Base-by-base conservation (phyloP, 2,329 filamentous ascomycete species). In the Amesomyces nigricolor region DNA sequence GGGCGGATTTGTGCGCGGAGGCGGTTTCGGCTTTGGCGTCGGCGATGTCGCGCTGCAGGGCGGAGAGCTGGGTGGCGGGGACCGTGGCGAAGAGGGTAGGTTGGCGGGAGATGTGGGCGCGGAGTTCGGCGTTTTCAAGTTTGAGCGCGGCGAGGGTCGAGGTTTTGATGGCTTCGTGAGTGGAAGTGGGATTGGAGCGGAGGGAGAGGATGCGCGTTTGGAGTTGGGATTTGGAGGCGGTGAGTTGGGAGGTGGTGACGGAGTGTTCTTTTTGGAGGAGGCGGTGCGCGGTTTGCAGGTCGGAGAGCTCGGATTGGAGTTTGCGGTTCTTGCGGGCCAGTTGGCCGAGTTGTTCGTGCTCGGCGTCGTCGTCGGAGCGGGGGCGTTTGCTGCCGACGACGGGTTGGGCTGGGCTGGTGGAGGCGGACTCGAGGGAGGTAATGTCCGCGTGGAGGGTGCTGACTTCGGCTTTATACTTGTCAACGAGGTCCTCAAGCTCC, bases 171-270 rank as follows among this genome's bases (percentile, higher is more conserved):
- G 87, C 86, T 72, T 96, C 90, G 57, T 83, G 83, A 65, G 94
- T 83, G 0, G 91, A 84, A 0, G 94, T 97, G 0, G 94, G 94
- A 69, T 99, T 99, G n/a, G 87, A 86, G 56, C 90, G 87, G 13
- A 97, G 77, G 53, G 94, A 87, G 26, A 99, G 80, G 47, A 97
- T 79, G 37, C 94, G 88, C 3, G 87, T 95, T 60, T 88, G 85
- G 30, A 84, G 87, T 16, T 86, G 82, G 48, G 86, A 78, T 58
- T 80, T 78, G 5, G 81, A 81, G 1, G 78, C 76, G 46, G 81
- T 79, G 22, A 97, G 82, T 67, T 96, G 91, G 32, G 87, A 82
- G 56, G 83, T 78, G 54, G 80, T 78, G 10, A 91, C 86, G 40
- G 85, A 79, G 46, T 94, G 78, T 65, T 95, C 90, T 59, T 85